A percentile compares a stretch with the other conserved stretches of the same genome.
These are phyloP conservation scores for Insectozyma bohioensis DNA, from an alignment of 1,139 yeast genomes.

Conservation along the genomic window DNA sequence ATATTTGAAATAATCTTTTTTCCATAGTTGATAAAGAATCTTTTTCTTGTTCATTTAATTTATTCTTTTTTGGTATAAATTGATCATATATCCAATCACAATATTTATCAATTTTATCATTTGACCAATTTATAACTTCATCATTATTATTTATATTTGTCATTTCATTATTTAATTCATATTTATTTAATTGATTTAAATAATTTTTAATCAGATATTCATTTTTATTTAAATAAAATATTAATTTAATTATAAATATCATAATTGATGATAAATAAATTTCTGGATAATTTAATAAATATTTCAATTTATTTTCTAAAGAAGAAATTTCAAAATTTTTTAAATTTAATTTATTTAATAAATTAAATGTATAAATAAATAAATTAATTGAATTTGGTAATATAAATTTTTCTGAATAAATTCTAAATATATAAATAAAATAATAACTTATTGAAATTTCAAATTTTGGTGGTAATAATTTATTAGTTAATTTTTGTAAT, in stretches of 20 bases:
- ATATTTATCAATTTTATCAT: constrained; percentile 36
- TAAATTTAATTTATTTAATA: constrained; percentile 13
- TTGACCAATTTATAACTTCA: constrained; percentile 40
- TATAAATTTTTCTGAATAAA: constrained; percentile 25
- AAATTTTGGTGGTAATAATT: neutral
- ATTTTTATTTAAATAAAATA: constrained; percentile 11
- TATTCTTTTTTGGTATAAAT: constrained; percentile 26
- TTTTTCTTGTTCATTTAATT: constrained; percentile 15
- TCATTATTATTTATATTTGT: constrained; percentile 19
- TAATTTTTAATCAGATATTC: constrained; percentile 16
- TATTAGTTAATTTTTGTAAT: constrained; percentile 9
- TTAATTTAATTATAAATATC: constrained; percentile 27
- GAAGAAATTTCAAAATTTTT: no score
- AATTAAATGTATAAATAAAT: constrained; percentile 21
- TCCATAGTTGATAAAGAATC: constrained; percentile 28
- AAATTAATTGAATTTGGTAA: constrained; percentile 34
- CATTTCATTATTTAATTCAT: constrained; percentile 22
- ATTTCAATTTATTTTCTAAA: neutral
- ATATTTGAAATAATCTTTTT: constrained; percentile 37
- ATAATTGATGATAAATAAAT: constrained; percentile 24
- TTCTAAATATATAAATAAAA: constrained; percentile 34
- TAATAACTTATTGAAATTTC: constrained; percentile 25
- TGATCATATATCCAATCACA: constrained; percentile 41
- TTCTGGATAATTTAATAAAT: constrained; percentile 26
- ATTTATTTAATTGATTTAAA: constrained; percentile 21